phyloP scores from a whole-genome alignment of 169 alveolate genomes.

The Eimeria brunetti region DNA sequence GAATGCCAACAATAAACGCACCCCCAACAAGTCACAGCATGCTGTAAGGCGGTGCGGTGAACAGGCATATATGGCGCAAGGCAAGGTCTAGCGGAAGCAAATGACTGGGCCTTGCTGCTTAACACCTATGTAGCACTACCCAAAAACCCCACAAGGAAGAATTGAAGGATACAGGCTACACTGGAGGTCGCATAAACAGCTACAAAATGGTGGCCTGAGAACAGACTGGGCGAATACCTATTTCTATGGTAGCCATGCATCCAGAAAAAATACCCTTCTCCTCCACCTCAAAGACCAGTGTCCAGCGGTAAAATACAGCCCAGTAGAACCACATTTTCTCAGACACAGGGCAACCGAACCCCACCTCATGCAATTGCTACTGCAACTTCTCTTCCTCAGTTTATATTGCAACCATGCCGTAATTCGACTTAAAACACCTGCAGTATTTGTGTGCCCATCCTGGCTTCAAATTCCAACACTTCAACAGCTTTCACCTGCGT shows the following conservation, averaged over 20 bases:
- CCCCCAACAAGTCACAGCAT: background rate
- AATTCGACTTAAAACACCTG: background rate
- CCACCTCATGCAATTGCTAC: background rate
- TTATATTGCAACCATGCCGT: background rate
- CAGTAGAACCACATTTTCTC: background rate
- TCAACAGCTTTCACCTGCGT: slow-evolving; percentile 48
- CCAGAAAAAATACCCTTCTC: slow-evolving; percentile 88
- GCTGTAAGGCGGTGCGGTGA: background rate
- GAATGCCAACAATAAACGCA: background rate
- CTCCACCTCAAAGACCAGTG: slow-evolving; percentile 77
- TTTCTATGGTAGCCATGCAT: slow-evolving; percentile 89
- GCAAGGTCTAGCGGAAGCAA: background rate
- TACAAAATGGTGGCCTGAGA: background rate
- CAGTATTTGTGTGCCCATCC: slow-evolving; percentile 72
- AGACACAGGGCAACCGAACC: background rate
- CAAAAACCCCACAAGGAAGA: background rate
- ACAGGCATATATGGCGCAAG: background rate
- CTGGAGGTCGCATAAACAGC: background rate
- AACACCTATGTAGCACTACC: background rate
- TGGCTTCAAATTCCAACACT: slow-evolving; percentile 66
- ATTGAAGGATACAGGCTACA: background rate
- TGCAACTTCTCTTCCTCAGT: slow-evolving; percentile 3
- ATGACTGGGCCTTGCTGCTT: background rate
- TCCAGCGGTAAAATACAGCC: slow-evolving; percentile 78
- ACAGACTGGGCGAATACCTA: slow-evolving; percentile 89